Evolutionary conservation across 306 rosid species (phyloP).

Genomic region (Luffa aegyptiaca): DNA sequence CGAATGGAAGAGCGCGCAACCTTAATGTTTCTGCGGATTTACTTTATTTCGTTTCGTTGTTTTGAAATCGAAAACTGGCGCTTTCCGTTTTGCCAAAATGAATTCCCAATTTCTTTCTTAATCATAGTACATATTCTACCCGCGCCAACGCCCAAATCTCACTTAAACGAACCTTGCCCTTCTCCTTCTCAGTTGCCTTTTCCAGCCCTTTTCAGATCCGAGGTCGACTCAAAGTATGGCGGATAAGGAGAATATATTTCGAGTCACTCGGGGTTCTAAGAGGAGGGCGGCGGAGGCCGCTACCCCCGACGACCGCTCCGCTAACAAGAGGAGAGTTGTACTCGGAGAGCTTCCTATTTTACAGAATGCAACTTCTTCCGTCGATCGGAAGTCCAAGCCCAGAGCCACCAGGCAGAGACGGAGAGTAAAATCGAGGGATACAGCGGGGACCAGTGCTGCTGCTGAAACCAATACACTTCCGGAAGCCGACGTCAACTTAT

Average conservation of each 20-base stretch:
- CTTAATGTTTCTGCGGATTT: neutral
- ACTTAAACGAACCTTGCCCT: neutral
- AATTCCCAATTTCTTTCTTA: neutral
- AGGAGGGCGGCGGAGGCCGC: neutral
- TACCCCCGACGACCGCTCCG: neutral
- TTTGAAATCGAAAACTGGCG: conserved; percentile 7
- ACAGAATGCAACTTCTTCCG: neutral
- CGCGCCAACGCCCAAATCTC: neutral
- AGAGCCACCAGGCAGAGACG: neutral
- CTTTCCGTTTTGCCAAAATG: conserved; percentile 3
- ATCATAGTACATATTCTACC: neutral
- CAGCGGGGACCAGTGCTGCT: neutral
- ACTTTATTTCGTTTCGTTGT: neutral
- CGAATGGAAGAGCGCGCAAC: conserved; percentile 7
- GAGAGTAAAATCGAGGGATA: neutral
- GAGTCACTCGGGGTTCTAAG: neutral
- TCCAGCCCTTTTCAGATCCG: neutral
- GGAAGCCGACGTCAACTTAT: neutral
- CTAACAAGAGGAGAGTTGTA: conserved; percentile 11
- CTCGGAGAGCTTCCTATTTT: conserved; percentile 11
- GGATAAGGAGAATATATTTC: conserved; percentile 9
- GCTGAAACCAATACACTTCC: neutral
- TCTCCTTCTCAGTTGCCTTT: neutral
- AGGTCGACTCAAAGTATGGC: neutral
- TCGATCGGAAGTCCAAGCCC: neutral